Base-by-base conservation (phyloP, 306 rosid genomes). In the Comarum palustre region DNA sequence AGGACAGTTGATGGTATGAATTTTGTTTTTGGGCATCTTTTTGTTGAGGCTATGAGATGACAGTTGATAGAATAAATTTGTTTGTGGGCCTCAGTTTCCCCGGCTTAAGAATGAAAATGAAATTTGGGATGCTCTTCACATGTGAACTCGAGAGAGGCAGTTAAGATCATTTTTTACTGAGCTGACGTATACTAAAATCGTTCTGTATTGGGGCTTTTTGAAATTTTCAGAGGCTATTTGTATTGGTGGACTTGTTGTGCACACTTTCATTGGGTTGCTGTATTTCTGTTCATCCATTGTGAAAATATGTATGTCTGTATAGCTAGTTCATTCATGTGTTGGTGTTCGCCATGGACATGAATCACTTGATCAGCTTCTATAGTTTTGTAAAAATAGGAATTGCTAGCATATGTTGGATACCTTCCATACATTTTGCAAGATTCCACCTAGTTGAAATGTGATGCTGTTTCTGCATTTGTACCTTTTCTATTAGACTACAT, bases 401-500 rank as follows among this genome's bases (percentile, higher is more conserved):
- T 15, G 4, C 41, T 29, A 9, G 20, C 22, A 14, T 60, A 60
- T 12, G 66, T 60, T 60, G 22, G 20, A 16, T 31, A 16, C 66
- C 22, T 31, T 59, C 19, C 62, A 57, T 2, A 1, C 39, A 29
- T 29, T 36, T 60, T 60, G 10, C 12, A 60, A 31, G n/a, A 60
- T 15, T 60, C 41, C 19, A 29, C n/a, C 31, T 25, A 57, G 11
- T 11, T 51, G 66, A 19, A 31, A 34, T 19, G 11, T 8, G 7
- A n/a, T 51, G 34, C 4, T 36, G 15, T 20, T 43, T 27, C 39
- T 71, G n/a, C 34, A 5, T 0, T 38, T 14, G 9, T 34, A 5
- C 2, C 0, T 69, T 48, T 69, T 22, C 70, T 32, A 19, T 34
- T 15, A 62, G 65, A 70, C 55, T 70, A 38, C 65, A 52, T 70